Percentiles rank a stretch among this genome's conserved stretches.
phyloP scores from a whole-genome alignment of 2,329 filamentous ascomycete species.

The Phialophora macrospora region DNA sequence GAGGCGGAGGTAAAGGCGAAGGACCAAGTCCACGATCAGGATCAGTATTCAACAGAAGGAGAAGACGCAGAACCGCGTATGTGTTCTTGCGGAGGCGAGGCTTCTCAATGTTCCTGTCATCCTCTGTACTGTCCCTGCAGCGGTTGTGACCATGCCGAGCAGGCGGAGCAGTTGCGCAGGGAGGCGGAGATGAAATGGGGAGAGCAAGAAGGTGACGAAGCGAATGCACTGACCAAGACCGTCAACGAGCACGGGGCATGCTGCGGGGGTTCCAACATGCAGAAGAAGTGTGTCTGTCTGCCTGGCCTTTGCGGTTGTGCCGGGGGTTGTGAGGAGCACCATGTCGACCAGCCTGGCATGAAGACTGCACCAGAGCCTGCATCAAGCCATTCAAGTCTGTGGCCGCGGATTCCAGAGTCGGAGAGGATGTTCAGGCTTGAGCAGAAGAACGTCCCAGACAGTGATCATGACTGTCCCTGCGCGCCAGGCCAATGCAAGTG shows the following conservation, averaged over 20 bases:
- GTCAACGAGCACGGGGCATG: not conserved
- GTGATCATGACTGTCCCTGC: not conserved
- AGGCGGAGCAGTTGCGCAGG: conserved; percentile 3
- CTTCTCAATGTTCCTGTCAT: conserved; percentile 10
- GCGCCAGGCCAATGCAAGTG: not conserved
- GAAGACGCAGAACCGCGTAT: not conserved
- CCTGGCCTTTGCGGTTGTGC: conserved; percentile 12
- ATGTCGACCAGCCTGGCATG: not conserved
- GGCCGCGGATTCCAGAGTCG: not conserved
- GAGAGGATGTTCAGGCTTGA: not conserved
- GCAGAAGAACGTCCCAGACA: not conserved
- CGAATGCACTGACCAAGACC: not conserved
- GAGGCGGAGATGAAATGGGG: conserved; percentile 12
- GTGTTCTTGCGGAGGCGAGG: conserved; percentile 15
- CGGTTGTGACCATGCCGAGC: conserved; percentile 20
- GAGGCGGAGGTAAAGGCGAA: not conserved
- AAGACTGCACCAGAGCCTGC: not conserved
- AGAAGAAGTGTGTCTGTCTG: conserved; percentile 12
- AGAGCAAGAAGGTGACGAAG: not conserved
- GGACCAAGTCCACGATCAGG: not conserved
- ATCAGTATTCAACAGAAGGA: not conserved
- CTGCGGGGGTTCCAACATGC: conserved; percentile 1
- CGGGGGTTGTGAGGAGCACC: not conserved
- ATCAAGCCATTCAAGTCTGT: not conserved
- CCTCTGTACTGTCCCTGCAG: conserved; percentile 17